Evolutionary conservation across 805 yeast genomes (phyloP), one percentile per base, ranked within the genome.

Genomic region (Wickerhamomyces silvicola): DNA sequence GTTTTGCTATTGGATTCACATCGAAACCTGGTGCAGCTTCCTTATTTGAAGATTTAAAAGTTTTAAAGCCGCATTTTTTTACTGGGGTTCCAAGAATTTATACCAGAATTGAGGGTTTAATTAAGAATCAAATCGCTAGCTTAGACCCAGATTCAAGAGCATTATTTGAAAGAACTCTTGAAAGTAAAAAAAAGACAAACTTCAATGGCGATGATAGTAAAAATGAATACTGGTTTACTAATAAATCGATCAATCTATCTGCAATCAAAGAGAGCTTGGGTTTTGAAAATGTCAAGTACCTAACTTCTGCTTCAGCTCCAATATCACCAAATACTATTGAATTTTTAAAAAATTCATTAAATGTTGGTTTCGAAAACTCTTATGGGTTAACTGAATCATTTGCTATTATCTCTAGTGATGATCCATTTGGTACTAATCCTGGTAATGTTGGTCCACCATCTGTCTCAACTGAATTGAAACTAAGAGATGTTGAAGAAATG

Each of bases 321-420:
- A 64, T 78, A 36, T 61, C 75, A 27, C 63, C 68, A 11, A 69
- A 64, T 30, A 70, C 81, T 3, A 59, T 75, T 18, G 64, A 59
- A 39, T 78, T 75, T 50, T 48, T 78, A 38, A 70, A 70, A 47
- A 70, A 72, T 6, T 55, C 74, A 0, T 60, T 78, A 27, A 66
- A 66, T 25, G 46, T 64, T 21, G 50, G 61, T 2, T 48, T 72
- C 38, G 39, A 57, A 10, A 75, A 72, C 45, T 79, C 79, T 11
- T 74, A 74, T 52, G 83, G 84, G 4, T 57, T 74, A 38, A 76
- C 83, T 6, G 86, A 78, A 52, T 64, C 78, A 11, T 70, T 76
- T 46, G 82, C 81, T 2, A 80, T 78, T 4, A 48, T 69, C 32
- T 54, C 64, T 15, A 41, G 63, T 9, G 52, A 67, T 9, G 53